Conservation (phyloP, 2,329 filamentous ascomycete genomes). For the Hypoxylon sp. region DNA sequence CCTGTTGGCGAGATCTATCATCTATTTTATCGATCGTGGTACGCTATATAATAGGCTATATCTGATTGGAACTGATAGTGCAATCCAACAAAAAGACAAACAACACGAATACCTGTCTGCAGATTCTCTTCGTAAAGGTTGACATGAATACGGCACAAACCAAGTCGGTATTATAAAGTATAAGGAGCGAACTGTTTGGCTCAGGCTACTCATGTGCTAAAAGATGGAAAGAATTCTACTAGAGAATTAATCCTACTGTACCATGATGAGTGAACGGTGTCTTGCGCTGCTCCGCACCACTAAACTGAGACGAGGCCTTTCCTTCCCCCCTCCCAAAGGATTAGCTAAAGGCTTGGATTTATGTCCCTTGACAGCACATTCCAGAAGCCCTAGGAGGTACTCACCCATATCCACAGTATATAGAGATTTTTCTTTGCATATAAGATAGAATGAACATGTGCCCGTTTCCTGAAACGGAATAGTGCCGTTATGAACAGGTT, state of each 20-base stretch:
- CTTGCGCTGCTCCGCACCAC: neutral
- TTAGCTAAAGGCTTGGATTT: neutral
- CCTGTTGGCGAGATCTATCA: neutral
- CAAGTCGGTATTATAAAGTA: neutral
- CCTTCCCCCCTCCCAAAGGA: neutral
- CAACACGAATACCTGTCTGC: neutral
- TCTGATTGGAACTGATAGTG: neutral
- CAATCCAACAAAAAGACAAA: neutral
- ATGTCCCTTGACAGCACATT: too few species aligned
- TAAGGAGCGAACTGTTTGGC: too few species aligned
- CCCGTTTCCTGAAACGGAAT: too few species aligned
- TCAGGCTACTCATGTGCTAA: neutral
- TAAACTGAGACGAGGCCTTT: neutral
- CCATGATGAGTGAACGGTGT: neutral
- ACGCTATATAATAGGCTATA: slow-evolving; percentile 1
- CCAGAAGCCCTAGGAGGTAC: too few species aligned
- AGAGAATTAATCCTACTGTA: neutral
- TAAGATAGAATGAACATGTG: too few species aligned
- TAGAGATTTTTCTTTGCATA: too few species aligned
- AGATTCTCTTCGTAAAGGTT: neutral
- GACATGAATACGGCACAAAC: neutral
- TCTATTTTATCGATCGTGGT: slow-evolving; percentile 1
- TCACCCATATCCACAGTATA: too few species aligned
- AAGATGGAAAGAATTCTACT: neutral
- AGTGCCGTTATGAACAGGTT: too few species aligned